These are phyloP conservation scores for Melanomma pulvis-pyrius DNA, from an alignment of 495 filamentous ascomycete species.

Conservation along the genomic window DNA sequence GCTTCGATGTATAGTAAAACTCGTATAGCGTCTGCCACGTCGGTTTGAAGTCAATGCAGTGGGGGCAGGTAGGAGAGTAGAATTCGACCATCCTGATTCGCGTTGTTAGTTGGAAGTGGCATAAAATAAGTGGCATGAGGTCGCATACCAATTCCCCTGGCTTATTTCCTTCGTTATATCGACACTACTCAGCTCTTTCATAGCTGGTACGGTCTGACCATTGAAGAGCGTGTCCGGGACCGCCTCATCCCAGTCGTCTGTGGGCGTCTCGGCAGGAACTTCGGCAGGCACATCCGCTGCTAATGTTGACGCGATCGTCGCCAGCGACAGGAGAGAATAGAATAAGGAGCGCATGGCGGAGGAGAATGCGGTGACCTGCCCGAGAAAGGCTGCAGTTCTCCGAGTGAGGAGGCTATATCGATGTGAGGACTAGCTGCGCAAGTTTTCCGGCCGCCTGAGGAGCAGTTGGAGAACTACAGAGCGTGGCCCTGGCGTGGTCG, in stretches of 20 bases:
- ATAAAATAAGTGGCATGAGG: constrained; percentile 29
- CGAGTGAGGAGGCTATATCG: not conserved
- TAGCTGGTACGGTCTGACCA: constrained; percentile 72
- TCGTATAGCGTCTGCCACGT: constrained; percentile 93
- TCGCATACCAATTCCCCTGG: constrained; percentile 63
- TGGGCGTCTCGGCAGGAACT: not conserved
- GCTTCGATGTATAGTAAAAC: constrained; percentile 92
- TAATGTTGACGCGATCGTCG: constrained; percentile 21
- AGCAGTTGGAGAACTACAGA: constrained; percentile 1
- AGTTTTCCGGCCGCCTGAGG: not conserved
- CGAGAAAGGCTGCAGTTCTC: constrained; percentile 6
- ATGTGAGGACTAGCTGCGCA: not conserved
- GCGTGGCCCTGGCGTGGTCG: constrained; percentile 7
- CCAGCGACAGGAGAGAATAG: constrained; percentile 35
- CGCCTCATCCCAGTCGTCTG: constrained; percentile 25
- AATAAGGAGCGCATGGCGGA: constrained; percentile 35
- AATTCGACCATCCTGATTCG: constrained; percentile 69
- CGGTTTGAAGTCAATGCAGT: constrained; percentile 80
- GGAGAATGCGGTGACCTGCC: not conserved
- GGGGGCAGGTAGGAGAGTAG: constrained; percentile 75
- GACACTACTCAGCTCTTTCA: constrained; percentile 63
- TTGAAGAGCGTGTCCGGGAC: constrained; percentile 69
- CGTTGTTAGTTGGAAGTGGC: not conserved
- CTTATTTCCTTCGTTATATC: constrained; percentile 60
- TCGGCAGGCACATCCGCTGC: constrained; percentile 15